phyloP scores from a whole-genome alignment of 73 alveolate species.

The Paramecium bursaria region DNA sequence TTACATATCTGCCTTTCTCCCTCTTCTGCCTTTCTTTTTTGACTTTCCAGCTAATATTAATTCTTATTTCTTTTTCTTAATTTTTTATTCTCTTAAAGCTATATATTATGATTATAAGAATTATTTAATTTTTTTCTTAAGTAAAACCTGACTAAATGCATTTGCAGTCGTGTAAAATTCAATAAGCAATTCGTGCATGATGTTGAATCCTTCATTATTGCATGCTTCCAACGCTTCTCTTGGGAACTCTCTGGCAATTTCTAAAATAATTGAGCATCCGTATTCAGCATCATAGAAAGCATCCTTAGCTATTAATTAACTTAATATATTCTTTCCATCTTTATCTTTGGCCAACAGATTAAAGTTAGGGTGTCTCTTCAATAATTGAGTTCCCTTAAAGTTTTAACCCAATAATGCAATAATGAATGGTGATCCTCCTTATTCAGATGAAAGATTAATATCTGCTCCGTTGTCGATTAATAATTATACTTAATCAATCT shows the following conservation, averaged over 20 bases:
- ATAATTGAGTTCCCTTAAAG: slow-evolving; percentile 67
- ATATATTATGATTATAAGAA: too few relatives aligned
- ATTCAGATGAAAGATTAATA: slow-evolving; percentile 75
- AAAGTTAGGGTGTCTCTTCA: slow-evolving; percentile 10
- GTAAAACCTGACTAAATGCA: too few relatives aligned
- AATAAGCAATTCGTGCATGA: too few relatives aligned
- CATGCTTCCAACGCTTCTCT: too few relatives aligned
- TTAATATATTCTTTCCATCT: slow-evolving; percentile 5
- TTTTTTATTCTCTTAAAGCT: too few relatives aligned
- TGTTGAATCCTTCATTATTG: too few relatives aligned
- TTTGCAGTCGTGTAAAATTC: too few relatives aligned
- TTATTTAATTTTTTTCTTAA: too few relatives aligned
- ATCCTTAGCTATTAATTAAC: slow-evolving; percentile 35
- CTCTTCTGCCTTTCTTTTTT: too few relatives aligned
- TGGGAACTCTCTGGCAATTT: too few relatives aligned
- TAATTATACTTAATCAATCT: slow-evolving; percentile 60
- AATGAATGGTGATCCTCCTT: slow-evolving; percentile 82
- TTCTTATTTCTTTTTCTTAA: slow-evolving; percentile 8
- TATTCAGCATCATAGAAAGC: too few relatives aligned
- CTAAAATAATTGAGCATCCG: too few relatives aligned
- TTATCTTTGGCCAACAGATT: background rate
- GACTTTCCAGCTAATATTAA: background rate
- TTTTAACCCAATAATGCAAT: slow-evolving; percentile 74
- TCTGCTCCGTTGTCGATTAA: slow-evolving; percentile 79
- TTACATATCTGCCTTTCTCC: slow-evolving; percentile 67